Evolutionary conservation across 768 basidiomycete genomes (phyloP).

Genomic region (Rhodotorula diobovata): DNA sequence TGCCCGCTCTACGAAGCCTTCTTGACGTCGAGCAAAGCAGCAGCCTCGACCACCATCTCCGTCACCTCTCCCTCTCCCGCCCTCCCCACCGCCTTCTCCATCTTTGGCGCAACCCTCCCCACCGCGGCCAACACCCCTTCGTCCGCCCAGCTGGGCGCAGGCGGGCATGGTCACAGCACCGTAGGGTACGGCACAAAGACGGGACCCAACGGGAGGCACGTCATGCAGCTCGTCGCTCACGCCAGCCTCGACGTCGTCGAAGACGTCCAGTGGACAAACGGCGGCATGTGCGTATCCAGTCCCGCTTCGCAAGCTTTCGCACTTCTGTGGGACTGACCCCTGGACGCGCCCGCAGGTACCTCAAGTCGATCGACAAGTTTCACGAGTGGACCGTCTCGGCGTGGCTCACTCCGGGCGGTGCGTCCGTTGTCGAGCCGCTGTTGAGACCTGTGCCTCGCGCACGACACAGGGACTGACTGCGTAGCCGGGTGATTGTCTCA

Average conservation of each 20-base stretch:
- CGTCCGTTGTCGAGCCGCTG: too few relatives aligned
- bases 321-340: background rate
- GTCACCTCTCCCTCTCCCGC: conserved; percentile 39
- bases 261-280: conserved; percentile 80
- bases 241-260: conserved; percentile 92
- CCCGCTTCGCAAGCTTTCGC: background rate
- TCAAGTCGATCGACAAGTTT: conserved; percentile 92
- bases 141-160: background rate
- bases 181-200: conserved; percentile 41
- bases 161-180: background rate
- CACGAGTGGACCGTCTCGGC: conserved; percentile 98
- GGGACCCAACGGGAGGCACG: conserved; percentile 54
- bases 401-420: conserved; percentile 91
- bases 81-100: conserved; percentile 47
- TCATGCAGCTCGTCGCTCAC: conserved; percentile 98
- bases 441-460: too few relatives aligned
- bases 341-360: conserved; percentile 60
- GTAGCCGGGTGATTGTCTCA: conserved; percentile 44
- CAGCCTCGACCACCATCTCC: conserved; percentile 37
- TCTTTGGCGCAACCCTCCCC: conserved; percentile 35
- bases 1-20: conserved; percentile 50
- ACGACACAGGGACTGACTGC: background rate
- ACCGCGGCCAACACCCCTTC: background rate
- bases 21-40: conserved; percentile 45
- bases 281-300: conserved; percentile 43